Evolutionary conservation across 352 stramenopile genomes (phyloP).

Genomic region (Pythium vanterpoolii): DNA sequence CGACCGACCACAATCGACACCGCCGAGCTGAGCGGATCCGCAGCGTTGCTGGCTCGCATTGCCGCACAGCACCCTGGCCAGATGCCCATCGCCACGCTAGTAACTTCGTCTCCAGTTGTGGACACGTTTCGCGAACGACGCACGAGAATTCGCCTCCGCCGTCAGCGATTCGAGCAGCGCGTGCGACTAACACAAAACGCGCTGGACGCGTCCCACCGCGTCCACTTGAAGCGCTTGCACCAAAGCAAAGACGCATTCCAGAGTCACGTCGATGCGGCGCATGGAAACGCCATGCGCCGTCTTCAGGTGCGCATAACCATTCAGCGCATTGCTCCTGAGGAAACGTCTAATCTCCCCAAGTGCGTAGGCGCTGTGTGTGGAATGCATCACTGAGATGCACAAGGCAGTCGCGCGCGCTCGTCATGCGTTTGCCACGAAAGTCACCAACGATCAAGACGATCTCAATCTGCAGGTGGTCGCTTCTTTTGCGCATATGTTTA

Average conservation of each 20-base stretch:
- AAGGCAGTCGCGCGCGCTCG: constrained; percentile 12
- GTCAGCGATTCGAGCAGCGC: constrained; percentile 1
- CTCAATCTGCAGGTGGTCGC: not conserved
- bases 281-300: not conserved
- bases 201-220: not conserved
- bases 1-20: too few species aligned
- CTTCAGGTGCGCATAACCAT: too few species aligned
- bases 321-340: too few species aligned
- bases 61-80: too few species aligned
- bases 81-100: too few species aligned
- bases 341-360: too few species aligned
- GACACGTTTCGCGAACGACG: too few species aligned
- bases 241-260: not conserved
- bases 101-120: too few species aligned
- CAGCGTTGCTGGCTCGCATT: not conserved
- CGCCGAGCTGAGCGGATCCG: not conserved
- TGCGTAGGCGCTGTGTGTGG: constrained; percentile 18
- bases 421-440: not conserved
- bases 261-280: not conserved
- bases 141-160: not conserved
- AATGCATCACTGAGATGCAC: constrained; percentile 19
- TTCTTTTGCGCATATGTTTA: not conserved
- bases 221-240: not conserved
- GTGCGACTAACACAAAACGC: not conserved
- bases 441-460: constrained; percentile 5